A percentile compares a stretch with the other conserved stretches of the same genome.
phyloP scores from a whole-genome alignment of 441 rosid species.

The Populus hybrid region DNA sequence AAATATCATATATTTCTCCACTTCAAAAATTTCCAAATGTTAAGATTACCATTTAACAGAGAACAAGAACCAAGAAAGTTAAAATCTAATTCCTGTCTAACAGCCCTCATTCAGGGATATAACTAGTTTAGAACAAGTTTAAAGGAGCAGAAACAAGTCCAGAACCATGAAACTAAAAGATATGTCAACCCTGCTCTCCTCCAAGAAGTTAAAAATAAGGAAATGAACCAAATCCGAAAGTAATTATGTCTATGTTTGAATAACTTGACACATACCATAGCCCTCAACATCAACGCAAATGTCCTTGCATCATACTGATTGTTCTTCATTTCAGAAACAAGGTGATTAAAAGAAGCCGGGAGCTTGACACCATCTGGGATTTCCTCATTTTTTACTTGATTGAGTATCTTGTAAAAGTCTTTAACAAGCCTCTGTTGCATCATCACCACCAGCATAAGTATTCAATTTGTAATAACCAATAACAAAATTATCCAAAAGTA shows the following conservation, averaged over 20 bases:
- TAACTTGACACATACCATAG: constrained; percentile 62
- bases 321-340: constrained; percentile 81
- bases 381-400: constrained; percentile 73
- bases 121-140: neutral
- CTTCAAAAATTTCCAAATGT: neutral
- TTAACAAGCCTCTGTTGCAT: constrained; percentile 73
- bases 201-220: constrained; percentile 2
- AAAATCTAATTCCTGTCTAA: neutral
- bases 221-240: neutral
- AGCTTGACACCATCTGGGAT: constrained; percentile 83
- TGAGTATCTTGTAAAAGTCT: constrained; percentile 79
- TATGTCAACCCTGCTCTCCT: neutral
- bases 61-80: constrained; percentile 1
- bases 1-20: neutral
- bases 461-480: constrained; percentile 25
- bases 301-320: constrained; percentile 83
- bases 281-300: constrained; percentile 75
- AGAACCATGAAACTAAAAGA: neutral
- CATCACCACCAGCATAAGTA: constrained; percentile 26
- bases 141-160: neutral
- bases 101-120: neutral
- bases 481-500: constrained; percentile 13
- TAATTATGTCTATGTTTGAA: neutral
- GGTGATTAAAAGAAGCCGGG: constrained; percentile 81
- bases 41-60: neutral